Conservation (phyloP, 108 stramenopile species). For the Mediolabrus comicus region DNA sequence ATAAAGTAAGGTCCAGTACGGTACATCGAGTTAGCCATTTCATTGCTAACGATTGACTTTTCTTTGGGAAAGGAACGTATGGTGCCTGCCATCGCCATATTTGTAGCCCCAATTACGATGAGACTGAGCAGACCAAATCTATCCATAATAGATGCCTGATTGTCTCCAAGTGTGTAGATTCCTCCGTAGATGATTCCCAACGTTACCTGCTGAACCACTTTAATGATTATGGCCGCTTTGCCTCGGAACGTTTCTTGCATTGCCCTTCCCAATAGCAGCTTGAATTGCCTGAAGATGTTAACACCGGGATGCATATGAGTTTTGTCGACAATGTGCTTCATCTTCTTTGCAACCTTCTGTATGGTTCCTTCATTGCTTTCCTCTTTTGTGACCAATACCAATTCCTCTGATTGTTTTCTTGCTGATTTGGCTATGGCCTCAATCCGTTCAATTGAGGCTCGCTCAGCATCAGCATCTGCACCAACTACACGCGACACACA, state of each 20-base stretch:
- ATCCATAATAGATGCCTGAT: slow-evolving; percentile 85
- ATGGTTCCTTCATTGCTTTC: background rate
- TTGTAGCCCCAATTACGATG: slow-evolving; percentile 80
- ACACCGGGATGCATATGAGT: slow-evolving; percentile 49
- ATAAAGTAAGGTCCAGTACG: slow-evolving; percentile 89
- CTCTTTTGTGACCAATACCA: slow-evolving; percentile 27
- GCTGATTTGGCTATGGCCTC: slow-evolving; percentile 52
- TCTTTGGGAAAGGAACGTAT: slow-evolving; percentile 87
- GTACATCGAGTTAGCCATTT: slow-evolving; percentile 74
- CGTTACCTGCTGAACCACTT: slow-evolving; percentile 80
- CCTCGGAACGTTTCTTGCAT: slow-evolving; percentile 69
- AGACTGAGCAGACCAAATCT: slow-evolving; percentile 82
- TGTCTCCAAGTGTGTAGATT: slow-evolving; percentile 71
- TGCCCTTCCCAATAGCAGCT: slow-evolving; percentile 58
- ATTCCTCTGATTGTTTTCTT: slow-evolving; percentile 32
- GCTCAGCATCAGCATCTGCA: slow-evolving; percentile 44
- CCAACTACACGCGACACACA: slow-evolving; percentile 72
- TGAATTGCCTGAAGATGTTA: slow-evolving; percentile 71
- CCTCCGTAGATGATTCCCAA: slow-evolving; percentile 84
- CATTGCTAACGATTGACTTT: slow-evolving; percentile 74
- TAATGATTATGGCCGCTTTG: slow-evolving; percentile 73
- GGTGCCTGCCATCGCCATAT: slow-evolving; percentile 85
- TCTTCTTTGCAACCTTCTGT: slow-evolving; percentile 32
- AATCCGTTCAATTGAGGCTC: slow-evolving; percentile 44
- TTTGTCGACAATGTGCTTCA: slow-evolving; percentile 45